Conservation (phyloP, 306 rosid genomes). For the Senna siamea region DNA sequence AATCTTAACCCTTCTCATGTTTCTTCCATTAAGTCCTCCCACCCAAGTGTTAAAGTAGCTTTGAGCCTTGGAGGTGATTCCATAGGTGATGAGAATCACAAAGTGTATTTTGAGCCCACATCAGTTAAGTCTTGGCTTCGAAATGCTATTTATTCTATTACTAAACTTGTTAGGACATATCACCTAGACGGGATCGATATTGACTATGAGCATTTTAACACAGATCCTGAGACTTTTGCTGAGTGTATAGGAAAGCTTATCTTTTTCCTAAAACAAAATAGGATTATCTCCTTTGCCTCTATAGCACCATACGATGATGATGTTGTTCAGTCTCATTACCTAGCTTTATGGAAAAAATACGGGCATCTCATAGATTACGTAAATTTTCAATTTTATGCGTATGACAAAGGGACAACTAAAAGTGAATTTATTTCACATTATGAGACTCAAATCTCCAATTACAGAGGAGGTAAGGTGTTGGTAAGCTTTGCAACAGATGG, state of each 20-base stretch:
- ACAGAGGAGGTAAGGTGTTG: not conserved
- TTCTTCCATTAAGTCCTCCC: slow-evolving; percentile 31
- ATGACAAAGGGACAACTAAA: not conserved
- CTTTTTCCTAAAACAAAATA: slow-evolving; percentile 28
- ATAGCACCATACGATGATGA: slow-evolving; percentile 42
- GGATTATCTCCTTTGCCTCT: slow-evolving; percentile 36
- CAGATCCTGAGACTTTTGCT: slow-evolving; percentile 42
- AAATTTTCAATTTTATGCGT: slow-evolving; percentile 5
- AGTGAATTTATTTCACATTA: not conserved
- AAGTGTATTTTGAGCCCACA: slow-evolving; percentile 22
- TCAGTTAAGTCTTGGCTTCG: slow-evolving; percentile 40
- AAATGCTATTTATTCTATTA: slow-evolving; percentile 36
- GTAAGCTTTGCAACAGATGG: slow-evolving; percentile 10
- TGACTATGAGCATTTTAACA: slow-evolving; percentile 42
- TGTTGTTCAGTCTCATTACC: slow-evolving; percentile 33
- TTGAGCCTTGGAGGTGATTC: slow-evolving; percentile 47
- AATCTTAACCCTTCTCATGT: slow-evolving; percentile 41
- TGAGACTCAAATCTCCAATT: not conserved
- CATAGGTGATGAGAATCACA: not conserved
- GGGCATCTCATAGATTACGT: slow-evolving; percentile 20
- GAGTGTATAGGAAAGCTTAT: slow-evolving; percentile 42
- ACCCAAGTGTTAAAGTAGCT: slow-evolving; percentile 43
- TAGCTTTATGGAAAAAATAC: slow-evolving; percentile 39
- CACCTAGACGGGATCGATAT: slow-evolving; percentile 46
- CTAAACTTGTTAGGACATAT: not conserved